These are phyloP conservation scores for Pseudozyma thailandica DNA, from an alignment of 1,284 basidiomycete species.

Conservation along the genomic window DNA sequence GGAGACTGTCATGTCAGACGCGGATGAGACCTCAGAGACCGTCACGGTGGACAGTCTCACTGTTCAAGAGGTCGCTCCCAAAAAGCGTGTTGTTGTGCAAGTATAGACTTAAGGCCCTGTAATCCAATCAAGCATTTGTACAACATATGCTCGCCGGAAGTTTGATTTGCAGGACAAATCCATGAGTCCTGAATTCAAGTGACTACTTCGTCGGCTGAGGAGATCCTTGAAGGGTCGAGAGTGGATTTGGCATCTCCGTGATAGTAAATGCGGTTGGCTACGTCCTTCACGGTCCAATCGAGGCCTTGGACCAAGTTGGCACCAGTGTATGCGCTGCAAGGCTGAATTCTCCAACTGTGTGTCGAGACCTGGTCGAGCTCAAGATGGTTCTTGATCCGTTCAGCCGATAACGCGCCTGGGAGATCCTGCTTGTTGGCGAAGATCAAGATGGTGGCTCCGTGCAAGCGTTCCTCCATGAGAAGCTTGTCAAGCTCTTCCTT, in stretches of 20 bases:
- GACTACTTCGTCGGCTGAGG: neutral
- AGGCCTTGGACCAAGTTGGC: constrained; percentile 84
- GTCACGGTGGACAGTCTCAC: neutral
- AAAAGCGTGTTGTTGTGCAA: constrained; percentile 41
- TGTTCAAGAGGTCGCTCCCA: constrained; percentile 10
- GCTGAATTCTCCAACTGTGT: constrained; percentile 88
- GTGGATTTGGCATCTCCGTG: constrained; percentile 38
- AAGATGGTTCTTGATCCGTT: constrained; percentile 76
- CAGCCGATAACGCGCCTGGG: constrained; percentile 81
- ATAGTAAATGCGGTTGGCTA: constrained; percentile 71
- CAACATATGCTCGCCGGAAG: neutral
- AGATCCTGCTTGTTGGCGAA: constrained; percentile 99
- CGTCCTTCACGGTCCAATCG: constrained; percentile 93
- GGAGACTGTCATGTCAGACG: constrained; percentile 10
- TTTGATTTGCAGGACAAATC: neutral
- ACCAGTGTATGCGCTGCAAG: constrained; percentile 92
- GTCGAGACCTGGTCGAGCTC: constrained; percentile 73
- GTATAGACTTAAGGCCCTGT: constrained; percentile 9
- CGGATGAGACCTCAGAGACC: neutral
- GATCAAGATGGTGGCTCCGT: constrained; percentile 91
- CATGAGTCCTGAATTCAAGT: neutral
- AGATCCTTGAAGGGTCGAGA: neutral
- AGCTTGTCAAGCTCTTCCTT: constrained; percentile 85
- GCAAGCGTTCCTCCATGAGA: constrained; percentile 89
- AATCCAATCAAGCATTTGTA: neutral